Conservation (phyloP, 108 stramenopile species). For the Cyclostephanos invisitatus region DNA sequence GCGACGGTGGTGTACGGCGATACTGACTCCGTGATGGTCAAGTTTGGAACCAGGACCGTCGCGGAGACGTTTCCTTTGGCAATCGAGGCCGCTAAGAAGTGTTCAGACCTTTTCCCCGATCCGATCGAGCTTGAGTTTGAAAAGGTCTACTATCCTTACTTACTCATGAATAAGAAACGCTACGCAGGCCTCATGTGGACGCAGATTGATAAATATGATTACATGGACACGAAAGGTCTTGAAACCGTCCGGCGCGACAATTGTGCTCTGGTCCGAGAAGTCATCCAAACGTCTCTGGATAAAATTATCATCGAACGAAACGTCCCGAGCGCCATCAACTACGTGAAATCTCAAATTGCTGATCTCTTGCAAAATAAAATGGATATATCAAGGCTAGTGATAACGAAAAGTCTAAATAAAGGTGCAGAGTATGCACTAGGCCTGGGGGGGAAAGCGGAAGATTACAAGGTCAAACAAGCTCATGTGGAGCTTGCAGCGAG, state of each 20-base stretch:
- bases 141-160: constrained; percentile 98
- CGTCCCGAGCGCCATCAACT: constrained; percentile 88
- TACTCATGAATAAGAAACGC: constrained; percentile 98
- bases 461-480: constrained; percentile 96
- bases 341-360: constrained; percentile 91
- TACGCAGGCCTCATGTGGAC: constrained; percentile 99
- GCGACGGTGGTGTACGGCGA: constrained; percentile 98
- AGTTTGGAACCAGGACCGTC: constrained; percentile 94
- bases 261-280: constrained; percentile 95
- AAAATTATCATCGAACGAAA: constrained; percentile 96
- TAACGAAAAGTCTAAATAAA: constrained; percentile 98
- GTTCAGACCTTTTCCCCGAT: constrained; percentile 92
- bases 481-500: constrained; percentile 99
- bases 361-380: constrained; percentile 98
- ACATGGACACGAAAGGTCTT: constrained; percentile 99
- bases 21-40: constrained; percentile 99
- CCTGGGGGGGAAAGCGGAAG: constrained; percentile 89
- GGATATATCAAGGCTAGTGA: constrained; percentile 97
- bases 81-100: constrained; percentile 92
- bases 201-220: constrained; percentile 93
- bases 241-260: constrained; percentile 99
- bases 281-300: constrained; percentile 95
- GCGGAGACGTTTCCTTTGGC: constrained; percentile 94
- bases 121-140: constrained; percentile 95
- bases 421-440: constrained; percentile 92